phyloP scores from a whole-genome alignment of 768 basidiomycete genomes.

The Bullera alba region DNA sequence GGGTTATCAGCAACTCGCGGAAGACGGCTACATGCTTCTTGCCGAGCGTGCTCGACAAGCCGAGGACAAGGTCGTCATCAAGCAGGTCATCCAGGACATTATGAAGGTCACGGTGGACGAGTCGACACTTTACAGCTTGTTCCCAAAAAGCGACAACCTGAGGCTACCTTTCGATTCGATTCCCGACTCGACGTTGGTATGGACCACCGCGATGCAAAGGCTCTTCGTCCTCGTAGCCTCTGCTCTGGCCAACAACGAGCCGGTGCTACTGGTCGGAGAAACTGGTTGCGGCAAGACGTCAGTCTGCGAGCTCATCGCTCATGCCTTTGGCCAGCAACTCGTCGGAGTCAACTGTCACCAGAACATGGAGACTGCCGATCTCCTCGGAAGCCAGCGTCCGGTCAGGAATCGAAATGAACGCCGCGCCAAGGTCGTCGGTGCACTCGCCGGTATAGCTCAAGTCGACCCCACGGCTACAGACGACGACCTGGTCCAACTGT shows the following conservation, averaged over 20 bases:
- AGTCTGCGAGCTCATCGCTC: slow-evolving; percentile 81
- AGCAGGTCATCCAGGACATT: slow-evolving; percentile 80
- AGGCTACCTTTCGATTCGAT: slow-evolving; percentile 24
- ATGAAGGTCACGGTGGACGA: slow-evolving; percentile 84
- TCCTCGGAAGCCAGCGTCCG: slow-evolving; percentile 88
- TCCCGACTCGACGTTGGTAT: slow-evolving; percentile 55
- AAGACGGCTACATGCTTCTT: slow-evolving; percentile 94
- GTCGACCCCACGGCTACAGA: slow-evolving; percentile 13
- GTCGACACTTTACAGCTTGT: slow-evolving; percentile 56
- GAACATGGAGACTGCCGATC: slow-evolving; percentile 94
- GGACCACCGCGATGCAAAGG: slow-evolving; percentile 90
- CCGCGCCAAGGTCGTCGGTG: slow-evolving; percentile 14
- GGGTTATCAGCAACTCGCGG: slow-evolving; percentile 84
- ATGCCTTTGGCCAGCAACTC: slow-evolving; percentile 57
- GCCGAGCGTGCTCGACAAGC: slow-evolving; percentile 78
- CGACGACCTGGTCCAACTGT: slow-evolving; percentile 32
- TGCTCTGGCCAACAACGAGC: slow-evolving; percentile 86
- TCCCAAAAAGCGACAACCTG: slow-evolving; percentile 18
- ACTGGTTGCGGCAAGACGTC: slow-evolving; percentile 98
- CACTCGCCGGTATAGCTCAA: slow-evolving; percentile 2
- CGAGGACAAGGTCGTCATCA: slow-evolving; percentile 82
- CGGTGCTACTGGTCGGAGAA: slow-evolving; percentile 90
- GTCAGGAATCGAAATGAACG: slow-evolving; percentile 62
- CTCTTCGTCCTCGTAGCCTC: slow-evolving; percentile 74
- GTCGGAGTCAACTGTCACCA: slow-evolving; percentile 88